Base-by-base conservation (phyloP, 2,329 filamentous ascomycete genomes). In the Onygenales sp. region DNA sequence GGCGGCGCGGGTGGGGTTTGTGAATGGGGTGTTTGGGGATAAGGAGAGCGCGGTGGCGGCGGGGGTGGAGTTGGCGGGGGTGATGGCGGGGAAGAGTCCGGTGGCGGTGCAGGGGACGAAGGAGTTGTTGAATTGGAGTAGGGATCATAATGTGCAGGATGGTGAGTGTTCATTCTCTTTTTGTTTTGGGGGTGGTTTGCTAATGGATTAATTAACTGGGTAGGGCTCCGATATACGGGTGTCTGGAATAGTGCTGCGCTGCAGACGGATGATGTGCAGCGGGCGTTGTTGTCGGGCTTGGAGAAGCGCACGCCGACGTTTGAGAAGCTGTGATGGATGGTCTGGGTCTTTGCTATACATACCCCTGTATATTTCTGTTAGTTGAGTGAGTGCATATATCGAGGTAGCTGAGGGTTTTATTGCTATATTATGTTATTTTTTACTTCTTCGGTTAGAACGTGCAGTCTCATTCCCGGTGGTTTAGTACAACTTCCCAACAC, bases 31-130 rank as follows among this genome's bases (percentile, higher is more conserved):
- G 6, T 66, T 69, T 55, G 63, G 64, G 11, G 61, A 54, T 3
- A 88, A 93, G 73, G 75, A 74, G 14, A 78, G 77, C 43, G 80
- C 85, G 2, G 66, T 94, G 27, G 71, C 72, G 42, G 79, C 78
- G 39, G 89, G 79, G 0, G 47, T 91, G 56, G 75, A 81, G 57
- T 64, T 87, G 63, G 88, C 85, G 0, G 70, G 64, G 9, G 62
- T 83, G 62, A 80, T 96, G 54, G 86, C 87, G 32, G 74, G 68
- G 14, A 96, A 96, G 79, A 93, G 87, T 64, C 92, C 92, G 0
- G 84, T 97, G 21, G 90, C 89, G 1, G 87, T 92, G 58, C 82
- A 89, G 73, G 85, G 87, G 5, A 95, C 90, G 7, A 95, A 95
- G 75, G 87, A 93, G 72, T 71, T 95, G 57, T 66, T 95, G 65